These are phyloP conservation scores for Malassezia nana DNA, from an alignment of 1,284 basidiomycete genomes.

Conservation along the genomic window DNA sequence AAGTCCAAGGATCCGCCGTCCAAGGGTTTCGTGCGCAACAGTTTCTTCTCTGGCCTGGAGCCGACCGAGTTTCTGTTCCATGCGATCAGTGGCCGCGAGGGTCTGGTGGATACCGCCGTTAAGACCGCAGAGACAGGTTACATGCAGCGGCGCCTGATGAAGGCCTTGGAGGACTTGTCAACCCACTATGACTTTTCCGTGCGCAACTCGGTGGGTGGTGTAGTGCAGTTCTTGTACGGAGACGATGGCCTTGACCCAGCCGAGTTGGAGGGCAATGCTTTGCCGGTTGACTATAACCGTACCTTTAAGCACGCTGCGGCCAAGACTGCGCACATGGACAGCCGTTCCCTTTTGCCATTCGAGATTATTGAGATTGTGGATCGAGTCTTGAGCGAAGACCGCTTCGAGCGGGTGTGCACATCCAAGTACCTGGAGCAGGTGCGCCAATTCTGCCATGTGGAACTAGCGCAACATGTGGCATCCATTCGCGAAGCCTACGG, in stretches of 20 bases:
- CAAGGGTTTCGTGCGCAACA: slow-evolving; percentile 93
- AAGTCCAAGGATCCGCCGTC: slow-evolving; percentile 93
- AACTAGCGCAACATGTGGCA: slow-evolving; percentile 63
- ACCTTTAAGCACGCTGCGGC: slow-evolving; percentile 82
- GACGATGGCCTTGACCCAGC: slow-evolving; percentile 96
- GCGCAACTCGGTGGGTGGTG: slow-evolving; percentile 82
- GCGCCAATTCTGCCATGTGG: slow-evolving; percentile 62
- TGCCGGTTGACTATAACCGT: slow-evolving; percentile 62
- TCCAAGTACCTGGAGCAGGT: slow-evolving; percentile 68
- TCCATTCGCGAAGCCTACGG: slow-evolving; percentile 64
- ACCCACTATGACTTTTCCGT: slow-evolving; percentile 97
- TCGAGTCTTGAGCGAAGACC: slow-evolving; percentile 54
- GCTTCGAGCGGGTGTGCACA: slow-evolving; percentile 57
- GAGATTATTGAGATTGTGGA: slow-evolving; percentile 72
- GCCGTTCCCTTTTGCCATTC: slow-evolving; percentile 67
- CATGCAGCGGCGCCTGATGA: slow-evolving; percentile 98
- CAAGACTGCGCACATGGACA: slow-evolving; percentile 49
- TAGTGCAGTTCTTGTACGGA: slow-evolving; percentile 97
- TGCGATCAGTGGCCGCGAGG: slow-evolving; percentile 96
- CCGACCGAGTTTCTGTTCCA: slow-evolving; percentile 98
- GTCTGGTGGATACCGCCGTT: slow-evolving; percentile 96
- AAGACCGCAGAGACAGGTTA: slow-evolving; percentile 99
- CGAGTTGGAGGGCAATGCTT: slow-evolving; percentile 77
- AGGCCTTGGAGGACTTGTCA: slow-evolving; percentile 91
- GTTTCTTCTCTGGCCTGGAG: slow-evolving; percentile 86